Percentiles rank a stretch among this genome's conserved stretches.
These are phyloP conservation scores for Lasiodiplodia citricola DNA, from an alignment of 2,329 filamentous ascomycete species.

Conservation along the genomic window DNA sequence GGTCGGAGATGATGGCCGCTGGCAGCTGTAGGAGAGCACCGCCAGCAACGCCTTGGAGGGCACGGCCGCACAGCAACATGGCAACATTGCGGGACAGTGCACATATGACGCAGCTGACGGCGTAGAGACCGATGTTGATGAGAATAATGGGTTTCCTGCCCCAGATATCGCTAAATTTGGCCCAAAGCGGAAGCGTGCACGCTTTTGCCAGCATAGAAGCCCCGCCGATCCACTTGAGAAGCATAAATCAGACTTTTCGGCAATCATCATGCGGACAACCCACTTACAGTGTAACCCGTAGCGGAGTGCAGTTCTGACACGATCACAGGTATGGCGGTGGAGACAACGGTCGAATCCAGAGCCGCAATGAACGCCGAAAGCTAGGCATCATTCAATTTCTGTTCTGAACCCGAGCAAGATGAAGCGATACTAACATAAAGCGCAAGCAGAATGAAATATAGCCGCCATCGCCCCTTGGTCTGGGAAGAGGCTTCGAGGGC, in stretches of 20 bases:
- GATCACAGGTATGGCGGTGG: constrained; percentile 71
- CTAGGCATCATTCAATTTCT: constrained; percentile 27
- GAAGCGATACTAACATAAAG: not conserved
- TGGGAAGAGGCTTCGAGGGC: not conserved
- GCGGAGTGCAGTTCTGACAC: constrained; percentile 67
- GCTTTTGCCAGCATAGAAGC: constrained; percentile 74
- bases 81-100: constrained; percentile 54
- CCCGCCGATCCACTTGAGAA: constrained; percentile 69
- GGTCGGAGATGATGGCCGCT: constrained; percentile 60
- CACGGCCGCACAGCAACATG: constrained; percentile 53
- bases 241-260: not conserved
- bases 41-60: constrained; percentile 52
- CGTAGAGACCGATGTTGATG: constrained; percentile 54
- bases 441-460: not conserved
- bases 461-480: not conserved
- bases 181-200: constrained; percentile 72
- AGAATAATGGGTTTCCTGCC: constrained; percentile 61
- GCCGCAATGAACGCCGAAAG: constrained; percentile 50
- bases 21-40: constrained; percentile 60
- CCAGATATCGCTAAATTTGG: constrained; percentile 64
- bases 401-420: not conserved
- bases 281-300: constrained; percentile 65
- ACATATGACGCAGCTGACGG: constrained; percentile 56
- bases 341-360: constrained; percentile 63
- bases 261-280: not conserved